These are phyloP conservation scores for Avena sativa DNA, from an alignment of 176 grass and related monocot genomes.

Conservation along the genomic window DNA sequence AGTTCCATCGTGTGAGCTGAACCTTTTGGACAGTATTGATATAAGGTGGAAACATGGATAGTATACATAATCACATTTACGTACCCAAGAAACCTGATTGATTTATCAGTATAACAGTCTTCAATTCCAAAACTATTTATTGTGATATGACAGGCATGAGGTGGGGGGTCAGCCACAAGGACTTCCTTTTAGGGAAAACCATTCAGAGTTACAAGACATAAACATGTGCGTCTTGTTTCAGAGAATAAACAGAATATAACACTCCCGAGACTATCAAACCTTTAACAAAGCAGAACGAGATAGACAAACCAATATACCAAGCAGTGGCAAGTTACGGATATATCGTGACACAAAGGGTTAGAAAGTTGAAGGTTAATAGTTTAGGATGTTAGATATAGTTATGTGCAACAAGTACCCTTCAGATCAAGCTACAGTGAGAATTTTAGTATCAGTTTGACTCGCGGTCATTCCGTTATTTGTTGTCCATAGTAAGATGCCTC, in stretches of 20 bases:
- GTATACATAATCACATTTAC: constrained; percentile 25
- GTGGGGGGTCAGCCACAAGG: not conserved
- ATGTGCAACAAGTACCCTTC: not conserved
- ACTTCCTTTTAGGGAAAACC: not conserved
- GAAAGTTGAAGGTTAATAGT: not conserved
- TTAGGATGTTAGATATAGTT: not conserved
- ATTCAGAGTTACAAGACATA: not conserved
- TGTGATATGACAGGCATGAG: not conserved
- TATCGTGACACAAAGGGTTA: not conserved
- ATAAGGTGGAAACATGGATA: not conserved
- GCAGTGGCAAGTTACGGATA: not conserved
- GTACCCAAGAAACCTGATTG: constrained; percentile 13
- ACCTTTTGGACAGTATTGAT: not conserved
- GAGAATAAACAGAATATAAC: constrained; percentile 9
- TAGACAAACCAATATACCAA: not conserved
- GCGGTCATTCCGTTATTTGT: not conserved
- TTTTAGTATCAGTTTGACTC: not conserved
- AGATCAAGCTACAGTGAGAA: constrained; percentile 20
- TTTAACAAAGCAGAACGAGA: not conserved
- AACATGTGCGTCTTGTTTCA: constrained; percentile 5
- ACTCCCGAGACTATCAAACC: not conserved
- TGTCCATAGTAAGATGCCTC: constrained; percentile 3
- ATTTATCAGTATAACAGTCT: constrained; percentile 8
- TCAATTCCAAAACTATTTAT: not conserved
- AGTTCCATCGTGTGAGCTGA: not conserved